phyloP scores from a whole-genome alignment of 257 asterid genomes.

The Solanum neorickii region DNA sequence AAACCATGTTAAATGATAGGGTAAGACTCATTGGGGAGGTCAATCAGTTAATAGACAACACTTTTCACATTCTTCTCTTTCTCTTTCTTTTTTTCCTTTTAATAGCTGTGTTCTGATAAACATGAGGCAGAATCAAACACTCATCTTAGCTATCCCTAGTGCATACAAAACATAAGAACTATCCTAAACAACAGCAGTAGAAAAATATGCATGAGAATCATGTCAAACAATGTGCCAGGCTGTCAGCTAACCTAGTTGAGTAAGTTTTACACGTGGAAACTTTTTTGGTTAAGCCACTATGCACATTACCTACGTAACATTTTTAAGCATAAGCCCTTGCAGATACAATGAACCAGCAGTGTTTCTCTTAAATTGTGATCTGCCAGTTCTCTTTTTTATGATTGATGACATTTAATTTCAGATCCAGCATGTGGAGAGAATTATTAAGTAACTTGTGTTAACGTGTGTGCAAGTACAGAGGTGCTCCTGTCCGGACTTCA shows the following conservation, averaged over 20 bases:
- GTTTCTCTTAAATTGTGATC: background rate
- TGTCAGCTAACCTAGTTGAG: background rate
- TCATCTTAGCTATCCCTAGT: background rate
- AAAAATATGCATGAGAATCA: background rate
- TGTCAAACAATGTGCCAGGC: background rate
- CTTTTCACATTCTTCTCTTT: background rate
- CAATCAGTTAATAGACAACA: background rate
- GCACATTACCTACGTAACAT: background rate
- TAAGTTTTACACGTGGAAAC: background rate
- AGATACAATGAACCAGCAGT: background rate
- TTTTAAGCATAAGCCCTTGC: background rate
- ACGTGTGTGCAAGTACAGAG: background rate
- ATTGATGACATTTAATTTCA: background rate
- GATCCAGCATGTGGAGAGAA: background rate
- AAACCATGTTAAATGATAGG: background rate
- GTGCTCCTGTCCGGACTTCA: background rate
- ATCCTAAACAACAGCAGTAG: background rate
- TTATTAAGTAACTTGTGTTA: background rate
- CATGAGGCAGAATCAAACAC: background rate
- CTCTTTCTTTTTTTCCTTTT: background rate
- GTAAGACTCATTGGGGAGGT: background rate
- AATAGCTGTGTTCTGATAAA: background rate
- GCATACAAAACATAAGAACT: background rate
- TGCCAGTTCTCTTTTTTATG: background rate
- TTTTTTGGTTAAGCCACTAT: background rate